These are phyloP conservation scores for Emericellopsis atlantica DNA, from an alignment of 2,329 filamentous ascomycete species.

Conservation along the genomic window DNA sequence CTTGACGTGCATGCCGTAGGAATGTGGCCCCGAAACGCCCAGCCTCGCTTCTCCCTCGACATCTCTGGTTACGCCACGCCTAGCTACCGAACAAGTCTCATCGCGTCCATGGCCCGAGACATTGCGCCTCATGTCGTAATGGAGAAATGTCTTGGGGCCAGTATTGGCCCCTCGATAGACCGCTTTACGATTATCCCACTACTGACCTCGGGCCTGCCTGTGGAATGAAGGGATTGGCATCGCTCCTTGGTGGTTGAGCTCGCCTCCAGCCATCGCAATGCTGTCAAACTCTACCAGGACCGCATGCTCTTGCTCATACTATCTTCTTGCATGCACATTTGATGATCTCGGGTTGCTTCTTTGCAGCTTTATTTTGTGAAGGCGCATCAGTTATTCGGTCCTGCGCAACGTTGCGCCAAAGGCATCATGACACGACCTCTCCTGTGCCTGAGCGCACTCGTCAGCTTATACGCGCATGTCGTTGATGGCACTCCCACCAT, in stretches of 20 bases:
- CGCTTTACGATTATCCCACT: not conserved
- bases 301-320: not conserved
- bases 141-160: conserved; percentile 5
- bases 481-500: conserved; percentile 26
- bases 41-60: too few relatives aligned
- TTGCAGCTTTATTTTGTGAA: conserved; percentile 5
- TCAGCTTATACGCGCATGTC: not conserved
- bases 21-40: conserved; percentile 4
- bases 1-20: conserved; percentile 1
- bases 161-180: not conserved
- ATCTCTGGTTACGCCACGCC: too few relatives aligned
- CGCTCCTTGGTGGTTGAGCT: conserved; percentile 4
- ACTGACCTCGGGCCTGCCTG: conserved; percentile 4
- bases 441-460: too few relatives aligned
- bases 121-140: conserved; percentile 18
- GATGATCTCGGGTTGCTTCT: conserved; percentile 3
- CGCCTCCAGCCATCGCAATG: conserved; percentile 16
- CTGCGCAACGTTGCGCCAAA: conserved; percentile 8
- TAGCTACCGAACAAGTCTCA: not conserved
- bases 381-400: too few relatives aligned
- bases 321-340: conserved; percentile 5
- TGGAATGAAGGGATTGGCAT: conserved; percentile 26
- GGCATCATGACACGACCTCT: conserved; percentile 10
- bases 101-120: conserved; percentile 9
- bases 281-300: conserved; percentile 9